Base-by-base conservation (phyloP, 1,284 basidiomycete species). In the Cronartium quercuum region DNA sequence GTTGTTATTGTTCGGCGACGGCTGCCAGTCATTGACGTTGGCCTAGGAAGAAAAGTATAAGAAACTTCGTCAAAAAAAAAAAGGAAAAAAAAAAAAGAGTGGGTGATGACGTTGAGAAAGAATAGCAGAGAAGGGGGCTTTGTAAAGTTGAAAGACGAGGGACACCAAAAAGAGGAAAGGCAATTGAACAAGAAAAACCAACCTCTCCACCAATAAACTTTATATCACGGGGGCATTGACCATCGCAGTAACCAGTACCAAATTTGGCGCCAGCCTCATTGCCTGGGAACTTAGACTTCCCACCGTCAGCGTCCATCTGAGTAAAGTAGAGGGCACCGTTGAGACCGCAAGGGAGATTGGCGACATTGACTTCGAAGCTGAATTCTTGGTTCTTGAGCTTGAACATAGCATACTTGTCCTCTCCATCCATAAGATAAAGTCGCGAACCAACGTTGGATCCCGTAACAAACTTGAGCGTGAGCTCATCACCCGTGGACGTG, bases 121-220 rank as follows among this genome's bases (percentile, higher is more conserved):
- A 13, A 13, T 21, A 13, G 47, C 3, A 51, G 4, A 51, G 15
- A 10, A 51, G 47, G 12, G 47, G 21, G 15, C 47, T 13, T 13
- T 21, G 3, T 5, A 51, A 4, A 13, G 21, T 51, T 18, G 12
- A 51, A 51, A 4, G 47, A 10, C 10, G 47, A 51, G 21, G n/a
- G 47, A 51, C 10, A 51, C 3, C 15, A 51, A 51, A 13, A 3
- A 51, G 21, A 51, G 58, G 58, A 18, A n/a, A n/a, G n/a, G n/a
- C n/a, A n/a, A n/a, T n/a, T n/a, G n/a, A n/a, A n/a, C n/a, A n/a
- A n/a, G n/a, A n/a, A n/a, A 13, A 41, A 76, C 82, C 68, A 77
- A 86, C 86, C 82, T 82, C 78, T 77, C 86, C 86, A 79, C 85
- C 83, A 78, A 86, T 85, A 80, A 86, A 86, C 80, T 86, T 86